Base-by-base conservation (phyloP, 2,329 filamentous ascomycete genomes). In the Phyllosticta paracitricarpa region DNA sequence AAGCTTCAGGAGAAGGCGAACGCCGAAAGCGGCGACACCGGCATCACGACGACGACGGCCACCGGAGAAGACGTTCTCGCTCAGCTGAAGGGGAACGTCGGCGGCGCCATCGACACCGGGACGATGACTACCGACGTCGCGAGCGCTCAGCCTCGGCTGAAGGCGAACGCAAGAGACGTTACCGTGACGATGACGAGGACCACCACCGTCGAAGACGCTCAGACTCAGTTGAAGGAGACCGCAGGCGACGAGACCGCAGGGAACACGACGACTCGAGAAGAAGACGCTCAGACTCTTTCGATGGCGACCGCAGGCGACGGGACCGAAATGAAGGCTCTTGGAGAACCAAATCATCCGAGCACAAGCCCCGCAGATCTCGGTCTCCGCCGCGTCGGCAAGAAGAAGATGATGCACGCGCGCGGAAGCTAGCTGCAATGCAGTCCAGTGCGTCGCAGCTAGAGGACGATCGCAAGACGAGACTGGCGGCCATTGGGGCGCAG, bases 401-500 rank as follows among this genome's bases (percentile, higher is more conserved):
- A 28, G 69, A 68, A 22, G 69, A 68, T 22, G 72, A 69, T 7
- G 73, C 71, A 60, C 71, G 72, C 33, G 71, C 69, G 10, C 69
- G 66, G 40, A 75, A 72, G 61, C 64, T 76, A 9, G 74, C 74
- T 4, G 73, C 69, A 10, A 77, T 77, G 75, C 73, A 75, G 56
- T 69, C 68, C 19, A 73, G 75, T 60, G 75, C 74, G 51, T 81
- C 79, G 1, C 83, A 87, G 10, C 77, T 95, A 56, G 89, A 93
- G 67, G 70, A 78, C n/a, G 85, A 88, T 66, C 85, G 91, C 33
- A 83, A 83, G 65, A 80, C 82, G 63, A 83, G 90, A 25, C 77
- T 95, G 9, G 82, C 84, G 0, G 84, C 84, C 1, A 76, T 92
- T 19, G 85, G 84, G 25, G 82, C 84, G 64, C 80, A 80, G 63